phyloP scores from a whole-genome alignment of 768 basidiomycete species.

The Phanerochaete carnosa region DNA sequence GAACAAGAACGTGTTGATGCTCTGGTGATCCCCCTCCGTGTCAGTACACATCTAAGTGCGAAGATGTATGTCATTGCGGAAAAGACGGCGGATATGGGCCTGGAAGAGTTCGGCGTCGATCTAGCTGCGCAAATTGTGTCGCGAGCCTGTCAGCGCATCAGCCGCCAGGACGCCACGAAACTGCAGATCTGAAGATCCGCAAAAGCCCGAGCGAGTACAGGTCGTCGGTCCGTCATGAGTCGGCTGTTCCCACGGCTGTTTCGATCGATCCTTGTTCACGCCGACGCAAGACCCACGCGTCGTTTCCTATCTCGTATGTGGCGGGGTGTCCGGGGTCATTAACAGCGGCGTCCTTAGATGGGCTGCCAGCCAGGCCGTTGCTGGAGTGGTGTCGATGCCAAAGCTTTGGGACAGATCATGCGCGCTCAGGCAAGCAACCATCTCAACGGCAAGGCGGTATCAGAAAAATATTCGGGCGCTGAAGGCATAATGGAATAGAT shows the following conservation, averaged over 20 bases:
- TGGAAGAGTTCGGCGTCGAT: too few relatives aligned
- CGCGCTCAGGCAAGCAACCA: too few relatives aligned
- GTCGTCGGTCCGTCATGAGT: neutral
- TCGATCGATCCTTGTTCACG: slow-evolving; percentile 22
- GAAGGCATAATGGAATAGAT: too few relatives aligned
- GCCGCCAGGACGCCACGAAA: too few relatives aligned
- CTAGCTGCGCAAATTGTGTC: too few relatives aligned
- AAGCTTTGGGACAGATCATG: too few relatives aligned
- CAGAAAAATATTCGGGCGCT: too few relatives aligned
- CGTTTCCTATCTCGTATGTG: slow-evolving; percentile 33
- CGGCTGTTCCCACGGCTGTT: neutral
- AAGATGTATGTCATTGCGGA: slow-evolving; percentile 37
- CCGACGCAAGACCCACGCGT: slow-evolving; percentile 47
- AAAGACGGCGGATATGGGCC: slow-evolving; percentile 16
- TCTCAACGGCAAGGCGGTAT: too few relatives aligned
- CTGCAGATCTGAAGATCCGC: too few relatives aligned
- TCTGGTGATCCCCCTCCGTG: slow-evolving; percentile 49
- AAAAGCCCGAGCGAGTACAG: neutral
- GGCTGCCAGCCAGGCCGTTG: neutral
- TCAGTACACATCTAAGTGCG: slow-evolving; percentile 43
- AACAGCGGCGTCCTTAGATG: neutral
- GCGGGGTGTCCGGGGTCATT: neutral
- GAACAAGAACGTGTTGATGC: slow-evolving; percentile 48
- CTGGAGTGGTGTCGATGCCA: too few relatives aligned
- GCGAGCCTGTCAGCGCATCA: too few relatives aligned